Conservation (phyloP, 345 rosid species). For the Lepidium aucheri region DNA sequence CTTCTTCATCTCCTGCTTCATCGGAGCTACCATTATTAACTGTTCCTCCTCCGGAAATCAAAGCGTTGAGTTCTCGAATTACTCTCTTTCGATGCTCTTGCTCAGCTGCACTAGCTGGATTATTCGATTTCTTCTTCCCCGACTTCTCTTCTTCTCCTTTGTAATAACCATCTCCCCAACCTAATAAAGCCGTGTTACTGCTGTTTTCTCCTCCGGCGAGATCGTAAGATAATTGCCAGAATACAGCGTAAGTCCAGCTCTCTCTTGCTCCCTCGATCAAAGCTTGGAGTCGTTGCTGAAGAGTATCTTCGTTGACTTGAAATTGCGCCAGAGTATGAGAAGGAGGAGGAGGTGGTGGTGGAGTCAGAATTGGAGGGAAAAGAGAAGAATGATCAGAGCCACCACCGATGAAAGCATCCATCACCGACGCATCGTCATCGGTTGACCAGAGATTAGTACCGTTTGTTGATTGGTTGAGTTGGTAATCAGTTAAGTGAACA, state of each 20-base stretch:
- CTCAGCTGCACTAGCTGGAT: slow-evolving; percentile 30
- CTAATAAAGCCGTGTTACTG: slow-evolving; percentile 34
- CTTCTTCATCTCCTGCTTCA: slow-evolving; percentile 82
- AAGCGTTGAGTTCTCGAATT: slow-evolving; percentile 68
- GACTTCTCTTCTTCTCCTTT: slow-evolving; percentile 72
- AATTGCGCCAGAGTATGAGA: slow-evolving; percentile 6
- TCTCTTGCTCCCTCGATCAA: slow-evolving; percentile 64
- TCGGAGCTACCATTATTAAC: slow-evolving; percentile 16
- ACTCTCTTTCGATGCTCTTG: slow-evolving; percentile 82
- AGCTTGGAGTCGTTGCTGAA: slow-evolving; percentile 84
- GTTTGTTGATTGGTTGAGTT: slow-evolving; percentile 19
- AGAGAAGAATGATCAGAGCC: slow-evolving; percentile 58
- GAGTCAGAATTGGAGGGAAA: slow-evolving; percentile 43
- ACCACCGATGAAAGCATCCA: slow-evolving; percentile 73
- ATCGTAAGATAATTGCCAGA: slow-evolving; percentile 79
- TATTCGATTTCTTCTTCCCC: slow-evolving; percentile 21
- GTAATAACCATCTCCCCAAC: slow-evolving; percentile 96
- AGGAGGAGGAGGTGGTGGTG: slow-evolving; percentile 30
- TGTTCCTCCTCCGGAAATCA: slow-evolving; percentile 44
- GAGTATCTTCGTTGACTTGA: slow-evolving; percentile 53
- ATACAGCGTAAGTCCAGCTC: slow-evolving; percentile 90
- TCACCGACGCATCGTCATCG: slow-evolving; percentile 69
- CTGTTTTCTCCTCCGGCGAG: slow-evolving; percentile 35
- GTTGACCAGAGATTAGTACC: slow-evolving; percentile 45
- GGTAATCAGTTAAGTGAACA: slow-evolving; percentile 37